Evolutionary conservation across 371 early-diverging fungal species (phyloP).

Genomic region (Mortierella sp.): DNA sequence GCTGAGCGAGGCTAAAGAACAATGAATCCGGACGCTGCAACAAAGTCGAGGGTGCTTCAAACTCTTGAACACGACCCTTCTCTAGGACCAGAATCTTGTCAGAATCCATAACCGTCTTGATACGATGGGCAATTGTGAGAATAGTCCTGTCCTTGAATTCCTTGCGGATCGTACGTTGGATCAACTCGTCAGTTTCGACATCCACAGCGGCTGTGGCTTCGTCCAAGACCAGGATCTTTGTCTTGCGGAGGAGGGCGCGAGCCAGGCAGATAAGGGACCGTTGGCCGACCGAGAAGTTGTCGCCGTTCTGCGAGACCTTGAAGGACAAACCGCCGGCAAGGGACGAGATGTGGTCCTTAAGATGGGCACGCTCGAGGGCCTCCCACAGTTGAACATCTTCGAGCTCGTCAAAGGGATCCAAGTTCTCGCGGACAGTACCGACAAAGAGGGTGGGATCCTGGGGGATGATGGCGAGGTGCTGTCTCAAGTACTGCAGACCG

Average conservation of each 20-base stretch:
- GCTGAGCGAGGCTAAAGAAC: conserved; percentile 69
- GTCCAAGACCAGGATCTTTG: conserved; percentile 73
- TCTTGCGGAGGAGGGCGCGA: conserved; percentile 65
- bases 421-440: conserved; percentile 57
- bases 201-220: conserved; percentile 79
- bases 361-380: too few species aligned
- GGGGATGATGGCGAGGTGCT: conserved; percentile 80
- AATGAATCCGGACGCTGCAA: conserved; percentile 62
- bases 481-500: conserved; percentile 26
- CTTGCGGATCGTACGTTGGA: conserved; percentile 70
- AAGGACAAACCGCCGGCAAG: conserved; percentile 57
- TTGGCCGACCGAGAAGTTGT: too few species aligned
- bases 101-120: too few species aligned
- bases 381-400: conserved; percentile 69
- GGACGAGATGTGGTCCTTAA: conserved; percentile 60
- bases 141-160: conserved; percentile 51
- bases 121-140: conserved; percentile 39
- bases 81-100: conserved; percentile 82
- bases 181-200: conserved; percentile 67
- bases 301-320: conserved; percentile 57
- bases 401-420: conserved; percentile 79
- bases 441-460: conserved; percentile 74
- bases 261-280: conserved; percentile 74
- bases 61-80: conserved; percentile 78
- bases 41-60: conserved; percentile 69